Base-by-base conservation (phyloP, 768 basidiomycete genomes). In the Epithele typhae region DNA sequence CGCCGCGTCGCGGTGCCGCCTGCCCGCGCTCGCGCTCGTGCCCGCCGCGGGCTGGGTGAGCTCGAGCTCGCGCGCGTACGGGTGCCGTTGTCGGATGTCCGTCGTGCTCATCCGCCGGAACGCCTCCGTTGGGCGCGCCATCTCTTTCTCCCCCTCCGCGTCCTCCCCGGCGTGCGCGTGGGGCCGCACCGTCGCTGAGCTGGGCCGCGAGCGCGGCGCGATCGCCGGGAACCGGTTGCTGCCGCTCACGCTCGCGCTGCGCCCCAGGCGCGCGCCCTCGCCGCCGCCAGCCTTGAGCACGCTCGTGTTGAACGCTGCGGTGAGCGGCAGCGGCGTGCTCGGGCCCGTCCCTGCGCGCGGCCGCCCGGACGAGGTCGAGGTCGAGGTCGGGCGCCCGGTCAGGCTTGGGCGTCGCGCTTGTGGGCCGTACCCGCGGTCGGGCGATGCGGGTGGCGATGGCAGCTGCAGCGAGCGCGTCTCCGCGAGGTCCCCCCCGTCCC, bases 401-500 rank as follows among this genome's bases (percentile, higher is more conserved):
- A 59, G 55, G 24, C 51, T 48, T n/a, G 59, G 61, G 5, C 61
- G 53, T 17, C 53, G 45, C n/a, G 51, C 47, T 6, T 35, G 35
- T 19, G 49, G 36, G 18, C 12, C 27, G 32, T n/a, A n/a, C n/a
- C n/a, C n/a, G 36, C 50, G 48, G 45, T 57, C 56, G 1, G 61
- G 61, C 6, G 61, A 62, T 24, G 57, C 56, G 19, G 61, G 61
- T 24, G 61, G 61, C 32, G 61, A 62, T 18, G 61, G 61, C 27
- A 60, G 54, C 46, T 62, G 61, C 17, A 59, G 46, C 23, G 59
- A 55, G 15, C 42, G 51, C 11, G 49, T 42, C 32, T 51, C 49
- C 37, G 51, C 51, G 33, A 43, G 45, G 14, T 25, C 51, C 25
- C 43, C 57, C 45, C 32, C 51, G 5, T 40, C 53, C 46, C 21